Conservation (phyloP, 1,139 yeast genomes). For the Suhomyces wounanorum region DNA sequence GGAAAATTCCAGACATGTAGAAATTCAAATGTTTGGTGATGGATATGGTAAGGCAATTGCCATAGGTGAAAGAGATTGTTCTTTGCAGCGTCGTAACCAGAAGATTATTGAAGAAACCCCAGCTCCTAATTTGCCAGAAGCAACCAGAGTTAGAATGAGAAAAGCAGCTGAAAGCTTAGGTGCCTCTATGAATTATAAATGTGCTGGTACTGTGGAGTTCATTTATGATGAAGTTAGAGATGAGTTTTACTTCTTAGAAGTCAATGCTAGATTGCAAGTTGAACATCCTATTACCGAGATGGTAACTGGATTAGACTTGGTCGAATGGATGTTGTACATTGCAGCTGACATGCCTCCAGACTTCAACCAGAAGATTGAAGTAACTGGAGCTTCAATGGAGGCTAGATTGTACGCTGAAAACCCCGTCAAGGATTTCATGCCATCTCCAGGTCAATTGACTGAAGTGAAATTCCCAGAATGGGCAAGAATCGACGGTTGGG, state of each 20-base stretch:
- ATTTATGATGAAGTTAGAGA: constrained; percentile 84
- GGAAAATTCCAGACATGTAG: constrained; percentile 93
- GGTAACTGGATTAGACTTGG: constrained; percentile 92
- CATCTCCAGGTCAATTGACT: constrained; percentile 92
- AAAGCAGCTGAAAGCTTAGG: constrained; percentile 84
- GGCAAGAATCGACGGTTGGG: constrained; percentile 97
- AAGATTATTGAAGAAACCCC: constrained; percentile 97
- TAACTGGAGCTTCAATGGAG: constrained; percentile 91
- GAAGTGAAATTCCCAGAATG: constrained; percentile 82
- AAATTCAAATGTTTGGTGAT: constrained; percentile 94
- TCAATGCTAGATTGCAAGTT: constrained; percentile 94
- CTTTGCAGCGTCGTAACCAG: constrained; percentile 95
- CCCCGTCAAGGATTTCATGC: constrained; percentile 92
- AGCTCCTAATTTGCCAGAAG: constrained; percentile 86
- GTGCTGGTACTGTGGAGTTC: constrained; percentile 97
- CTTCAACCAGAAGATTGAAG: constrained; percentile 56
- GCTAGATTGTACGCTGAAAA: constrained; percentile 96
- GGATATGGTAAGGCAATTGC: constrained; percentile 92
- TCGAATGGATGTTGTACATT: constrained; percentile 92
- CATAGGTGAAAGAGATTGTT: constrained; percentile 95
- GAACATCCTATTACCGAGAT: constrained; percentile 97
- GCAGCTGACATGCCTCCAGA: constrained; percentile 91
- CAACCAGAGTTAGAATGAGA: constrained; percentile 74
- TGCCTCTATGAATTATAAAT: constrained; percentile 78
- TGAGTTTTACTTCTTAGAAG: constrained; percentile 92